A percentile compares a stretch with the other conserved stretches of the same genome.
Evolutionary conservation across 495 filamentous ascomycete genomes (phyloP).

Genomic region (Penicillium paradoxum): DNA sequence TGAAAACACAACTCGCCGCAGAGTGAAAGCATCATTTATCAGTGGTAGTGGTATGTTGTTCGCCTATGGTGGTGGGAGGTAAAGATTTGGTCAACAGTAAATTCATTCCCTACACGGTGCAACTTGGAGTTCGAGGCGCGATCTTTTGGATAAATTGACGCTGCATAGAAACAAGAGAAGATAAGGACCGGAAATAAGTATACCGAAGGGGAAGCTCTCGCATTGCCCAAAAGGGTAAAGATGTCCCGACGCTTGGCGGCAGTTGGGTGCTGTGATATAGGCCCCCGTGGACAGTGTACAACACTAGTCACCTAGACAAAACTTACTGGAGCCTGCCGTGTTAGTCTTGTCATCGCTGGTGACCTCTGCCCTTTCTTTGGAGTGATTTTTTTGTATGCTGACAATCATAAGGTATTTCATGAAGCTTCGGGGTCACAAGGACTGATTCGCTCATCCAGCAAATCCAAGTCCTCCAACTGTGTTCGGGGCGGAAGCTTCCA

Average conservation of each 20-base stretch:
- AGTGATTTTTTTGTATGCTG: not conserved
- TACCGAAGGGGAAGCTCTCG: constrained; percentile 26
- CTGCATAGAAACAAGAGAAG: constrained; percentile 2
- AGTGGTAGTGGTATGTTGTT: not conserved
- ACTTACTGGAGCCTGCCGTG: not conserved
- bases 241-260: constrained; percentile 24
- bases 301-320: not conserved
- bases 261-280: not conserved
- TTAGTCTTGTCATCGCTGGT: not conserved
- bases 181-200: constrained; percentile 20
- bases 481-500: constrained; percentile 84
- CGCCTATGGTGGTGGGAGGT: not conserved
- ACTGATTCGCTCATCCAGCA: constrained; percentile 81
- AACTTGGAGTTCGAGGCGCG: not conserved
- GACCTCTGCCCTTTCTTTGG: not conserved
- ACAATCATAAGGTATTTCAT: not conserved
- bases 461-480: constrained; percentile 82
- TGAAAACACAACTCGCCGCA: not conserved
- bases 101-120: not conserved
- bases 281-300: not conserved
- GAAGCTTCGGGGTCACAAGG: constrained; percentile 16
- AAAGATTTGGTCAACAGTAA: not conserved
- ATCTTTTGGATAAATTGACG: not conserved
- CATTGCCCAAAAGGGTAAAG: constrained; percentile 35
- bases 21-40: not conserved